These are phyloP conservation scores for Kurtzmaniella fragi DNA, from an alignment of 805 yeast species.

Conservation along the genomic window DNA sequence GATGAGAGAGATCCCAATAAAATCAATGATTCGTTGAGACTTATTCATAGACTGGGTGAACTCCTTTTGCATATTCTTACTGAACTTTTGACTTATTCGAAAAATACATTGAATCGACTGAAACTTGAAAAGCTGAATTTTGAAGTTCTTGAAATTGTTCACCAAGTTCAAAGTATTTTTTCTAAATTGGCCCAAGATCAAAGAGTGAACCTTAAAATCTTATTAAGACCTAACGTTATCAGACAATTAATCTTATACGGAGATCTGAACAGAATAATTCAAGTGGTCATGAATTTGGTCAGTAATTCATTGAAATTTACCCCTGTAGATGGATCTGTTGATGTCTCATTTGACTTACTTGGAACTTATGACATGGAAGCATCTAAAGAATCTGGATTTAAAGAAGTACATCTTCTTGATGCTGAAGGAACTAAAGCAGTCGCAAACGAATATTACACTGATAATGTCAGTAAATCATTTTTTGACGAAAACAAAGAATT, in stretches of 20 bases:
- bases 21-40: slow-evolving; percentile 69
- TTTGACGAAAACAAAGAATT: background rate
- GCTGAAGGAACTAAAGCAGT: background rate
- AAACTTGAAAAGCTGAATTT: slow-evolving; percentile 81
- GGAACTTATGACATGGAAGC: slow-evolving; percentile 64
- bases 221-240: slow-evolving; percentile 54
- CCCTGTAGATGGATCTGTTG: slow-evolving; percentile 79
- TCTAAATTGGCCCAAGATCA: slow-evolving; percentile 75
- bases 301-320: slow-evolving; percentile 91
- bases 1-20: slow-evolving; percentile 69
- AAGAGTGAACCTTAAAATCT: slow-evolving; percentile 61
- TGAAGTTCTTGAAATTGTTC: slow-evolving; percentile 70
- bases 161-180: slow-evolving; percentile 83
- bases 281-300: slow-evolving; percentile 87
- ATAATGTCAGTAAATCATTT: background rate
- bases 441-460: background rate
- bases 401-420: slow-evolving; percentile 38
- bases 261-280: slow-evolving; percentile 86
- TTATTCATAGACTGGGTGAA: slow-evolving; percentile 90
- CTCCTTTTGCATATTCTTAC: slow-evolving; percentile 82
- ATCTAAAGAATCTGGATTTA: slow-evolving; percentile 38
- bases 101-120: slow-evolving; percentile 79
- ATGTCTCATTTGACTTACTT: slow-evolving; percentile 53
- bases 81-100: slow-evolving; percentile 87
- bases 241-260: slow-evolving; percentile 71